phyloP scores from a whole-genome alignment of 116 monocot species.

The Posidonia oceanica region DNA sequence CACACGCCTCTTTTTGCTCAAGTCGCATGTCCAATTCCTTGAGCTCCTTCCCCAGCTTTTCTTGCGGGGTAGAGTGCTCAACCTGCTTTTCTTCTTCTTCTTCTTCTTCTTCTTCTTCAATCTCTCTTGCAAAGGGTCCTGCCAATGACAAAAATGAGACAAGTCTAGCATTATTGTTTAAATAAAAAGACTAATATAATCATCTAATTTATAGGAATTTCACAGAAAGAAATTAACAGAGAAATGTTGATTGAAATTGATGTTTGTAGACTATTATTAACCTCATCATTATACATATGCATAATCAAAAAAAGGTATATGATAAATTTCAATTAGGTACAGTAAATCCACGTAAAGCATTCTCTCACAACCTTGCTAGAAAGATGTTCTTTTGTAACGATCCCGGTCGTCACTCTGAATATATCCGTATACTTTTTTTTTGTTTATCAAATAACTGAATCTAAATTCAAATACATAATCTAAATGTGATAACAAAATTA shows the following conservation, averaged over 20 bases:
- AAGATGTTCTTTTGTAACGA: constrained; percentile 21
- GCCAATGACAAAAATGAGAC: not conserved
- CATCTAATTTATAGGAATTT: not conserved
- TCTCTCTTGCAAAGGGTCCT: constrained; percentile 31
- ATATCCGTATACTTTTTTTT: no score
- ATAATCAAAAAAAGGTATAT: not conserved
- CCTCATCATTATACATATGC: not conserved
- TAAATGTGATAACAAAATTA: no score
- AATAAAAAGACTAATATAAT: no score
- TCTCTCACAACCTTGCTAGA: constrained; percentile 21
- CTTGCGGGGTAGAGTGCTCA: constrained; percentile 68
- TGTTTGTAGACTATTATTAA: no score
- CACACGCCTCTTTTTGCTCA: no score
- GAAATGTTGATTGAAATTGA: no score
- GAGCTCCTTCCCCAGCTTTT: no score
- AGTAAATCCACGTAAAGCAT: constrained; percentile 6
- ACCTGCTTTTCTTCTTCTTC: no score
- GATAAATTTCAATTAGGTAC: not conserved
- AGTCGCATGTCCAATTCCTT: no score
- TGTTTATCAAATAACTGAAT: constrained; percentile 16
- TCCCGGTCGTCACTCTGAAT: constrained; percentile 7
- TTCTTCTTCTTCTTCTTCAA: constrained; percentile 71
- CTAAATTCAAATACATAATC: not conserved
- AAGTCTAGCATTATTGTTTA: no score
- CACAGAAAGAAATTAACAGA: no score